Evolutionary conservation across 1,284 basidiomycete species (phyloP).

Genomic region (Cryptococcus wingfieldii): DNA sequence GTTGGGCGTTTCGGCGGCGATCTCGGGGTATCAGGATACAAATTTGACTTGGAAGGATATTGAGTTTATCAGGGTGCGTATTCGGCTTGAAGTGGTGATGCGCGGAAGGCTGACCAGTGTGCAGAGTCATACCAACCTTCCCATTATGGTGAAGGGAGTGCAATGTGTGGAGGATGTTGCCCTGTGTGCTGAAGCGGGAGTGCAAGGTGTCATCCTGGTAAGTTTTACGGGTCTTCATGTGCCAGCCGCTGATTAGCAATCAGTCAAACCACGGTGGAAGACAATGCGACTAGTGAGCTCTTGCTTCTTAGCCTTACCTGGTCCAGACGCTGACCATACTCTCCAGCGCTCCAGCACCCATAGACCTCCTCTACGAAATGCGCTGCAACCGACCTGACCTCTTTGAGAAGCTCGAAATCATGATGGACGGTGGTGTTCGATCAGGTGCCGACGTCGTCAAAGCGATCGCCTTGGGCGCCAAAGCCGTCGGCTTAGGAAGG

Average conservation of each 20-base stretch:
- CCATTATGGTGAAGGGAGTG: slow-evolving; percentile 54
- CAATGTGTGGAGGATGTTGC: slow-evolving; percentile 55
- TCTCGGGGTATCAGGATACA: slow-evolving; percentile 53
- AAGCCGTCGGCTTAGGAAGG: slow-evolving; percentile 56
- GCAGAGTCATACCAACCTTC: slow-evolving; percentile 49
- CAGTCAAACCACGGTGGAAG: slow-evolving; percentile 54
- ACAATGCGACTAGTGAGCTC: slow-evolving; percentile 45
- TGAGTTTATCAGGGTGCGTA: slow-evolving; percentile 43
- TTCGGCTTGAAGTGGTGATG: background rate
- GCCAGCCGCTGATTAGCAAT: slow-evolving; percentile 35
- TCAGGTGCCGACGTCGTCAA: slow-evolving; percentile 57
- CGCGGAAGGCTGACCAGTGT: slow-evolving; percentile 14
- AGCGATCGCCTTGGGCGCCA: slow-evolving; percentile 56
- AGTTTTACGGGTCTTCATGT: slow-evolving; percentile 17
- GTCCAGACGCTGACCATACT: background rate
- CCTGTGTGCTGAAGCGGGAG: slow-evolving; percentile 52
- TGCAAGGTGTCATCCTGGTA: slow-evolving; percentile 52
- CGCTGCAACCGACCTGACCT: slow-evolving; percentile 51
- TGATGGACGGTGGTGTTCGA: slow-evolving; percentile 56
- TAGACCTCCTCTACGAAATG: slow-evolving; percentile 51
- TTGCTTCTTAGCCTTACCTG: background rate
- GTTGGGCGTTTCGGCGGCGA: slow-evolving; percentile 50
- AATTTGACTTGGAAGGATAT: slow-evolving; percentile 50
- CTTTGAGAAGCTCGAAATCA: slow-evolving; percentile 54
- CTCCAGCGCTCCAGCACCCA: slow-evolving; percentile 45